Evolutionary conservation across 805 yeast genomes (phyloP).

Genomic region (Starmerella asiatica): DNA sequence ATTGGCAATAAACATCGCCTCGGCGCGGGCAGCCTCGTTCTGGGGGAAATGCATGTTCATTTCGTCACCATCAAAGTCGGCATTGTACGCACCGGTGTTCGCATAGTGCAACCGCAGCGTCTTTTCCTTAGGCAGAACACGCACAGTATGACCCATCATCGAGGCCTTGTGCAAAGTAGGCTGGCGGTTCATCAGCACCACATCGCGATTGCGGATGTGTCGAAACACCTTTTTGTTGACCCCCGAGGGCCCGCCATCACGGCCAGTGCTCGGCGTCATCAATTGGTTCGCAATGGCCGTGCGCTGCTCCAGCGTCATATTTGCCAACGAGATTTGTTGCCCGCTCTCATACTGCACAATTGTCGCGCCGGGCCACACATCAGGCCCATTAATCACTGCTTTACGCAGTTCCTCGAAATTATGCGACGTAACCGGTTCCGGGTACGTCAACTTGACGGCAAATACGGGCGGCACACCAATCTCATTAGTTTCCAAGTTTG

Average conservation of each 20-base stretch:
- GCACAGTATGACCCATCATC: slow-evolving; percentile 98
- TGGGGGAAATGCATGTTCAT: slow-evolving; percentile 99
- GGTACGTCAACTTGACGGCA: slow-evolving; percentile 88
- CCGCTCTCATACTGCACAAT: slow-evolving; percentile 96
- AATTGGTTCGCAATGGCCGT: slow-evolving; percentile 89
- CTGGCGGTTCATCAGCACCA: slow-evolving; percentile 96
- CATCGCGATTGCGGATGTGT: slow-evolving; percentile 88
- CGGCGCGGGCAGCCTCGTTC: slow-evolving; percentile 92
- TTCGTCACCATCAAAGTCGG: slow-evolving; percentile 99
- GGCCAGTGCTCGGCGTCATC: slow-evolving; percentile 49
- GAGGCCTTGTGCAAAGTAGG: slow-evolving; percentile 98
- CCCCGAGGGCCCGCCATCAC: slow-evolving; percentile 8
- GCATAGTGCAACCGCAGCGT: slow-evolving; percentile 95
- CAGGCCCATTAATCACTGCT: slow-evolving; percentile 96
- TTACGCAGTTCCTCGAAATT: slow-evolving; percentile 82
- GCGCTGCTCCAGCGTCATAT: slow-evolving; percentile 87
- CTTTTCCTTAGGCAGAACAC: slow-evolving; percentile 94
- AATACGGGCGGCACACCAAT: slow-evolving; percentile 99
- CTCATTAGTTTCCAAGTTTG: slow-evolving; percentile 92
- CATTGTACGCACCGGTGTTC: slow-evolving; percentile 96
- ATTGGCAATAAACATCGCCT: slow-evolving; percentile 86
- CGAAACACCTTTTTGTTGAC: slow-evolving; percentile 86
- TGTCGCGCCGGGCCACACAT: slow-evolving; percentile 96
- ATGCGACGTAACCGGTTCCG: slow-evolving; percentile 92
- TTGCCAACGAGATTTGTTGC: slow-evolving; percentile 59